Conservation (phyloP, 345 rosid genomes). For the Noccaea bulbosa region DNA sequence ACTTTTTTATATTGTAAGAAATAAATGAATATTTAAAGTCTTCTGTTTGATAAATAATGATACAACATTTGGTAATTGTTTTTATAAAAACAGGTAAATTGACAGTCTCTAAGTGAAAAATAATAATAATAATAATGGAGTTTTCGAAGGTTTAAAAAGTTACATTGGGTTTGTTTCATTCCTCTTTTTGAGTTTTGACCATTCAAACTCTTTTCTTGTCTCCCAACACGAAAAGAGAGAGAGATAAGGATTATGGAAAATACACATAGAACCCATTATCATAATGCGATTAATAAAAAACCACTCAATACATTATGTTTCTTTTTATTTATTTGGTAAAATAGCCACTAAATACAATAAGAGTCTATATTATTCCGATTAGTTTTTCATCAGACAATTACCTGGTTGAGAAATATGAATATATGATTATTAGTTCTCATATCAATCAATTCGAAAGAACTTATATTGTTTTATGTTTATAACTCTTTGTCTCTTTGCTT, state of each 20-base stretch:
- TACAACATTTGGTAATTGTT: not conserved
- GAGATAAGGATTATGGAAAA: constrained; percentile 33
- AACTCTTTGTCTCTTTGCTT: too few species aligned
- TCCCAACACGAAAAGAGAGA: constrained; percentile 16
- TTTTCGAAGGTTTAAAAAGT: not conserved
- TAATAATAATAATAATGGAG: not conserved
- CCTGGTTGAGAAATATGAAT: too few species aligned
- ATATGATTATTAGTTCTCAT: too few species aligned
- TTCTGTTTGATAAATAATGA: too few species aligned
- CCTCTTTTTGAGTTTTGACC: constrained; percentile 37
- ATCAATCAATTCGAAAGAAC: too few species aligned
- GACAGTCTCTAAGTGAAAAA: constrained; percentile 5
- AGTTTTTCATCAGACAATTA: too few species aligned
- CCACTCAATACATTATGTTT: too few species aligned
- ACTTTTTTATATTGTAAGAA: not conserved
- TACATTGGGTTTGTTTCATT: constrained; percentile 30
- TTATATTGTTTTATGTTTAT: too few species aligned
- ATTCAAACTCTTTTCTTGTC: constrained; percentile 26
- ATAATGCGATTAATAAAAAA: not conserved
- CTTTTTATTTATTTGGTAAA: too few species aligned
- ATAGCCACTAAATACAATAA: not conserved
- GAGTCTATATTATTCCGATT: not conserved
- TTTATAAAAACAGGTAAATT: not conserved
- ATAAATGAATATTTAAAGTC: not conserved
- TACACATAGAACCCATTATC: constrained; percentile 14